Evolutionary conservation across 2,329 filamentous ascomycete species (phyloP).

Genomic region (Epichloe gansuensis): DNA sequence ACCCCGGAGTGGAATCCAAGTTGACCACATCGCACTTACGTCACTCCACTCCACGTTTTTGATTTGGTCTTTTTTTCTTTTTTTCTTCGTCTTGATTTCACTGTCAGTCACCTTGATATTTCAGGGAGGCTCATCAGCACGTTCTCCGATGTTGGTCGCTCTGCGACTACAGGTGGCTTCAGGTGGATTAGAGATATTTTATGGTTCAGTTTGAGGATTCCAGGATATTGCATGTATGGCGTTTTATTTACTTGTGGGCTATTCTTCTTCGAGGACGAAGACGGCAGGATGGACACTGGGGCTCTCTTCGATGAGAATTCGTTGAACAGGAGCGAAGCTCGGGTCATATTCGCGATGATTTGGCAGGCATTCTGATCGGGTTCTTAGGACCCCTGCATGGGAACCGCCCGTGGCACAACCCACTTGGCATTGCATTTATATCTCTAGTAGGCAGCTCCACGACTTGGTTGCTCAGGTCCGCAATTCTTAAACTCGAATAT

Average conservation of each 20-base stretch:
- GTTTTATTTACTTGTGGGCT: slow-evolving; percentile 1
- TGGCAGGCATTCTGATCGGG: not conserved
- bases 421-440: not conserved
- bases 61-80: not conserved
- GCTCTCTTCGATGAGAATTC: not conserved
- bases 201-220: slow-evolving; percentile 1
- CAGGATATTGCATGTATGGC: slow-evolving; percentile 7
- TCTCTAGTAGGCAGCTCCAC: not conserved
- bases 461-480: not conserved
- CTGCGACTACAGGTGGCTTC: not conserved
- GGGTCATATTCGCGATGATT: not conserved
- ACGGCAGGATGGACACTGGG: not conserved
- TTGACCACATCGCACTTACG: slow-evolving; percentile 19
- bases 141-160: not conserved
- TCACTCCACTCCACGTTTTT: slow-evolving; percentile 24
- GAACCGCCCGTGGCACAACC: slow-evolving; percentile 5
- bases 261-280: not conserved
- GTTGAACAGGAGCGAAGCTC: not conserved
- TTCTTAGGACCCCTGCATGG: not conserved
- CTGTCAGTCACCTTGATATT: not conserved
- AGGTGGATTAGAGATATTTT: not conserved
- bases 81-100: not conserved
- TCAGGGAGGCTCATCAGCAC: not conserved
- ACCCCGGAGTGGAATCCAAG: slow-evolving; percentile 28
- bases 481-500: too few species aligned